Percentiles rank a stretch among this genome's conserved stretches.
Evolutionary conservation across 306 rosid genomes (phyloP).

Genomic region (Argentina anserina): DNA sequence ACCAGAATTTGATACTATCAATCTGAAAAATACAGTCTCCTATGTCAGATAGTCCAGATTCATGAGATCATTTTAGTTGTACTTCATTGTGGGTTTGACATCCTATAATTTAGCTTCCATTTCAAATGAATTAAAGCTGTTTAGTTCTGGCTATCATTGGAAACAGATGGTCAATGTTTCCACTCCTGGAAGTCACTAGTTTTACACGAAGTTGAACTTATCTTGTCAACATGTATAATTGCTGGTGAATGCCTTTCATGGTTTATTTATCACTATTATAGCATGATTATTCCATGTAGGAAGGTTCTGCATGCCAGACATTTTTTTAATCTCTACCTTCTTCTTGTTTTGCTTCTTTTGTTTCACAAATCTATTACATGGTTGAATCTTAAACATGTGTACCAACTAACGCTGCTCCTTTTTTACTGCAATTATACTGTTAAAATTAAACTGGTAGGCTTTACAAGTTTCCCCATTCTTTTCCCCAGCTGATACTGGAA

Average conservation of each 20-base stretch:
- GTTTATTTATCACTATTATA: background rate
- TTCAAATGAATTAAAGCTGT: background rate
- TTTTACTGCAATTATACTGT: background rate
- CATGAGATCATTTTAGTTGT: background rate
- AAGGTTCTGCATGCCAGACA: background rate
- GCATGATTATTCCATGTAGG: background rate
- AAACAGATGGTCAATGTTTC: background rate
- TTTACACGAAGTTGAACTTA: background rate
- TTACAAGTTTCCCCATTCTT: constrained; percentile 30
- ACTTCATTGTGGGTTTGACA: background rate
- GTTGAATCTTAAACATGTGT: background rate
- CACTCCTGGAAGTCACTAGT: background rate
- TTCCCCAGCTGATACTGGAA: constrained; percentile 63
- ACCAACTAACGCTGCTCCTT: background rate
- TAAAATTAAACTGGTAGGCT: constrained; percentile 11
- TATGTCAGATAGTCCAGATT: background rate
- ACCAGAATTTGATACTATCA: background rate
- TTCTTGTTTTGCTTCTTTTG: background rate
- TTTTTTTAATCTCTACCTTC: background rate
- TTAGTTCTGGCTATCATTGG: background rate
- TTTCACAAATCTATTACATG: background rate
- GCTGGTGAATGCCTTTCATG: background rate
- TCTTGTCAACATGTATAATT: background rate
- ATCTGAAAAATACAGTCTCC: background rate
- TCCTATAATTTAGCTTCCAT: background rate